These are phyloP conservation scores for Ceratocystis harringtonii DNA, from an alignment of 2,329 filamentous ascomycete genomes.

Conservation along the genomic window DNA sequence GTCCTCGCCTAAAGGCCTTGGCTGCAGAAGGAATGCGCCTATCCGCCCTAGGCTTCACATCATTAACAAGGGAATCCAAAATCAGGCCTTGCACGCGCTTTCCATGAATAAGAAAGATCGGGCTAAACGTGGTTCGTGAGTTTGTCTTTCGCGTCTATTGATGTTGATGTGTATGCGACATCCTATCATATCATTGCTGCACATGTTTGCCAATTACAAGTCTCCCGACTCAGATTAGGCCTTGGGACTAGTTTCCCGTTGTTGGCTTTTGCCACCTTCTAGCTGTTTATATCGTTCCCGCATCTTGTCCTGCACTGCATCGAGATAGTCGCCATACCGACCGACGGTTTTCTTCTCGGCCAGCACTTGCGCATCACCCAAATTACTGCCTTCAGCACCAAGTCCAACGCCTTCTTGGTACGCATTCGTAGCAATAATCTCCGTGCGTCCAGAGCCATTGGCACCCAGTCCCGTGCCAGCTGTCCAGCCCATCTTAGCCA, in stretches of 20 bases:
- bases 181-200: not conserved
- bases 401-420: slow-evolving; percentile 56
- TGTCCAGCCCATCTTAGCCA: slow-evolving; percentile 61
- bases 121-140: too few species aligned
- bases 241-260: not conserved
- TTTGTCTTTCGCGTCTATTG: not conserved
- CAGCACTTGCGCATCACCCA: slow-evolving; percentile 51
- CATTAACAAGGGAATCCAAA: not conserved
- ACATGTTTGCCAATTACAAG: not conserved
- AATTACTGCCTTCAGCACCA: slow-evolving; percentile 52
- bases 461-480: slow-evolving; percentile 50
- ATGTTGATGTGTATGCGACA: not conserved
- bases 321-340: slow-evolving; percentile 46
- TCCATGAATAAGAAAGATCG: too few species aligned
- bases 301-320: slow-evolving; percentile 49
- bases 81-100: not conserved
- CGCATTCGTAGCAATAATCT: slow-evolving; percentile 47
- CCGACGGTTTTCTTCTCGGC: slow-evolving; percentile 47
- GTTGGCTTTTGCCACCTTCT: slow-evolving; percentile 14
- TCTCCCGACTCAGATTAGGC: not conserved
- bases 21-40: not conserved
- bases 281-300: slow-evolving; percentile 50
- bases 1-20: not conserved
- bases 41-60: not conserved
- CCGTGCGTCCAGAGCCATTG: slow-evolving; percentile 45